A percentile compares a stretch with the other conserved stretches of the same genome.
Conservation (phyloP, 371 early-diverging fungal species). For the Zopfochytrium polystomum region DNA sequence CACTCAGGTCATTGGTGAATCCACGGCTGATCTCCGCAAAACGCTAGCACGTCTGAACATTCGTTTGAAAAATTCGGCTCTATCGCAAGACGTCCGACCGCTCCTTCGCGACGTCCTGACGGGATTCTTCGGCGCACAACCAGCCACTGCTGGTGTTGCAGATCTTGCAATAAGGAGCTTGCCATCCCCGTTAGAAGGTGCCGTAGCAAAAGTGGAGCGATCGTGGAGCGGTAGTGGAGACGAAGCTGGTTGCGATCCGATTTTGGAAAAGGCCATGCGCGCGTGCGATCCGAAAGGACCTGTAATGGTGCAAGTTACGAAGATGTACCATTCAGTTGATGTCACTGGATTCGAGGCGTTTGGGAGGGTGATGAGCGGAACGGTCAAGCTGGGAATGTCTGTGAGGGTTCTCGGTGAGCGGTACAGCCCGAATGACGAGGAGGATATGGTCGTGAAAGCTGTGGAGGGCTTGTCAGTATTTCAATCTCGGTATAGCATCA, state of each 20-base stretch:
- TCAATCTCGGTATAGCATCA: constrained; percentile 78
- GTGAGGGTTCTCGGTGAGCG: constrained; percentile 91
- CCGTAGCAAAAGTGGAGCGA: constrained; percentile 57
- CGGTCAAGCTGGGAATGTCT: constrained; percentile 66
- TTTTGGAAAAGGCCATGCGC: constrained; percentile 73
- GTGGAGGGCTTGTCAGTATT: constrained; percentile 74
- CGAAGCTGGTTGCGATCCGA: constrained; percentile 27
- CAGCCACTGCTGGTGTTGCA: constrained; percentile 73
- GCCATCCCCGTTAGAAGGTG: constrained; percentile 79
- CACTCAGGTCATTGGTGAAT: constrained; percentile 73
- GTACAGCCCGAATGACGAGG: constrained; percentile 89
- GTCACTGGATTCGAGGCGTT: constrained; percentile 83
- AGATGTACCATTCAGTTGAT: constrained; percentile 82
- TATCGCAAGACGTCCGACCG: constrained; percentile 75
- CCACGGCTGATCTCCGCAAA: constrained; percentile 59
- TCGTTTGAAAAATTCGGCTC: constrained; percentile 72
- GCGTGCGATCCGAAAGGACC: constrained; percentile 86
- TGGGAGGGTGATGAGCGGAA: constrained; percentile 91
- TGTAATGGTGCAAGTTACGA: constrained; percentile 85
- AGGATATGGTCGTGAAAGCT: constrained; percentile 85
- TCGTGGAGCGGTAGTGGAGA: constrained; percentile 70
- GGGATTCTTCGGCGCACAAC: constrained; percentile 90
- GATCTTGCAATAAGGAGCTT: constrained; percentile 83
- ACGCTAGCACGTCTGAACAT: constrained; percentile 79
- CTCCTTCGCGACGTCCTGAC: constrained; percentile 75